Percentiles rank a stretch among this genome's conserved stretches.
These are phyloP conservation scores for Aaosphaeria arxii DNA, from an alignment of 2,329 filamentous ascomycete genomes.

Conservation along the genomic window DNA sequence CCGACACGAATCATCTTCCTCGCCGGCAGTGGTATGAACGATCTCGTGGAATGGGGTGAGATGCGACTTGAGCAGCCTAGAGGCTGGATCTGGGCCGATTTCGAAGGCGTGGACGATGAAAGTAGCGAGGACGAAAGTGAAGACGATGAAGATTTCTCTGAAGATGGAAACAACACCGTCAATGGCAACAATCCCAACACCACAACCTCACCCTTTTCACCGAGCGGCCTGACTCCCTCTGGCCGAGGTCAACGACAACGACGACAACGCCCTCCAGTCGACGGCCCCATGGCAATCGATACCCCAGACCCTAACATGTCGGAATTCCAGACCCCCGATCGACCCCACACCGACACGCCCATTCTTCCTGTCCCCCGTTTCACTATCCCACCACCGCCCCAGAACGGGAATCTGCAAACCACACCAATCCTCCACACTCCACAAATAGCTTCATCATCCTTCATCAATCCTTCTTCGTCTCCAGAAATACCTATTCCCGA, in stretches of 20 bases:
- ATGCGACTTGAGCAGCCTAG: slow-evolving; percentile 75
- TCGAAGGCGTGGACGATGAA: slow-evolving; percentile 57
- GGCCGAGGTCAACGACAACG: neutral
- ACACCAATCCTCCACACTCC: slow-evolving; percentile 9
- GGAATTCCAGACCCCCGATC: slow-evolving; percentile 15
- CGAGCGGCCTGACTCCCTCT: neutral
- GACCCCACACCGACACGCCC: neutral
- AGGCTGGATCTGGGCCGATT: slow-evolving; percentile 87
- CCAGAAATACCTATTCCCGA: neutral
- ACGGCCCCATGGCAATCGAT: neutral
- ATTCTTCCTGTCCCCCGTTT: slow-evolving; percentile 2
- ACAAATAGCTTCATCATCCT: neutral
- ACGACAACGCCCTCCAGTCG: slow-evolving; percentile 1
- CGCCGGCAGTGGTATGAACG: slow-evolving; percentile 87
- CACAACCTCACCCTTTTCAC: neutral
- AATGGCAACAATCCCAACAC: neutral
- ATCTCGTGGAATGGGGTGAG: slow-evolving; percentile 81
- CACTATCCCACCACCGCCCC: slow-evolving; percentile 2
- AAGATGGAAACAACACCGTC: slow-evolving; percentile 1
- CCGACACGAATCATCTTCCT: slow-evolving; percentile 88
- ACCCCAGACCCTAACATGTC: slow-evolving; percentile 7
- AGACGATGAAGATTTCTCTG: slow-evolving; percentile 10
- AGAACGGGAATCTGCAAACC: slow-evolving; percentile 1
- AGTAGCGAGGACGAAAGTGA: slow-evolving; percentile 17
- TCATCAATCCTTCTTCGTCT: too few species aligned